These are phyloP conservation scores for Lanmaoa pseudosensibilis DNA, from an alignment of 768 basidiomycete species.

Conservation along the genomic window DNA sequence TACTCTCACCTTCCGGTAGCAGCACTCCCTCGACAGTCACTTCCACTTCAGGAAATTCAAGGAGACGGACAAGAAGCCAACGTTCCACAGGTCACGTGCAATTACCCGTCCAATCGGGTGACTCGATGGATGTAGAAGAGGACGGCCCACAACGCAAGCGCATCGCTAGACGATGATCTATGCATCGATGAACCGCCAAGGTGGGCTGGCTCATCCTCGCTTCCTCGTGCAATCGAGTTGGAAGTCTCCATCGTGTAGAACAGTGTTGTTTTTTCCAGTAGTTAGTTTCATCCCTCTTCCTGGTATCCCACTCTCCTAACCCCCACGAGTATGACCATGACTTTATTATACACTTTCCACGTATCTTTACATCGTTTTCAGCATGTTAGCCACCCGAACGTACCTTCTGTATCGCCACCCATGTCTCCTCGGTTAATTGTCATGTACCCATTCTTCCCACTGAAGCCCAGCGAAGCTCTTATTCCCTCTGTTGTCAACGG, in stretches of 20 bases:
- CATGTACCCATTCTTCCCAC: constrained; percentile 10
- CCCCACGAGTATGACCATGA: constrained; percentile 10
- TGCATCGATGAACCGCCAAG: not conserved
- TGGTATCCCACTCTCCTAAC: not conserved
- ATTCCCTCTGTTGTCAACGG: no score
- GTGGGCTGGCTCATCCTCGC: not conserved
- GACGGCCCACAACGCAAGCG: constrained; percentile 75
- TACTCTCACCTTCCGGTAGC: constrained; percentile 40
- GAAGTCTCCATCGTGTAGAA: constrained; percentile 9
- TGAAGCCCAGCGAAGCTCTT: not conserved
- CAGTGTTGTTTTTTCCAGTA: constrained; percentile 12
- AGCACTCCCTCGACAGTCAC: constrained; percentile 22
- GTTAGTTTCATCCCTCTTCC: not conserved
- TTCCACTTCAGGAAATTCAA: constrained; percentile 34
- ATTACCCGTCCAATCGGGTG: constrained; percentile 40
- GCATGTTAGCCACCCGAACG: not conserved
- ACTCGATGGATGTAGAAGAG: constrained; percentile 77
- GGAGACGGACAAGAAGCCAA: constrained; percentile 58
- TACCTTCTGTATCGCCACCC: constrained; percentile 15
- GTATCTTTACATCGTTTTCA: constrained; percentile 2
- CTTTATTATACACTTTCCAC: constrained; percentile 16
- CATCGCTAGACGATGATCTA: constrained; percentile 55
- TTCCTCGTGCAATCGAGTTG: not conserved
- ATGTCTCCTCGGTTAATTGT: constrained; percentile 10
- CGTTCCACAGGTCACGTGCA: constrained; percentile 40